Evolutionary conservation across 768 basidiomycete species (phyloP), one percentile per base, ranked within the genome.

Genomic region (Phallus indusiatus): DNA sequence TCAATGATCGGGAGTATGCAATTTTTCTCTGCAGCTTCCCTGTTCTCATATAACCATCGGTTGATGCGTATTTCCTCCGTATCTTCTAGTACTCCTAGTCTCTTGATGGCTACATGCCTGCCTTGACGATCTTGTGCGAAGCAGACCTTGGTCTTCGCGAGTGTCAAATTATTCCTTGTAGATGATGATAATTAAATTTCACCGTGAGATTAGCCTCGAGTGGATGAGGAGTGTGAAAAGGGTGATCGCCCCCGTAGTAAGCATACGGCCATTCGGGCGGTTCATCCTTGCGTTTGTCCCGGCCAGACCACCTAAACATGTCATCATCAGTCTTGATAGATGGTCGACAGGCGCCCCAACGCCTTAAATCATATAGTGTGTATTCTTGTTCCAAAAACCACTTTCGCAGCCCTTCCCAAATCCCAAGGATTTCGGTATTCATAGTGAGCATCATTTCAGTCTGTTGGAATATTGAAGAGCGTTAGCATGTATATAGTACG

Each of bases 21-120:
- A 18, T 51, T 22, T 22, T 22, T 16, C 4, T 16, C 50, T 2
- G 20, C 12, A 2, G 1, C 50, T 51, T 51, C 50, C 11, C 34
- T 18, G 52, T 66, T 61, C 24, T 66, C 37, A 18, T 48, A 53
- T 14, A 72, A 34, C 53, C 65, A 64, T 6, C 59, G 61, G 28
- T 63, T 53, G 11, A 71, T 63, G n/a, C 61, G 56, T 53, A 62
- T 66, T 54, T 72, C 70, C 16, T 69, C 65, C 12, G 65, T 61
- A 5, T 56, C 54, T 17, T 63, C 59, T 56, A 51, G 61, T 1
- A 69, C 65, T 28, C 65, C 56, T 4, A 42, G 42, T n/a, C n/a
- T 42, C 48, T 72, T 70, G 34, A 72, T 65, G 3, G 65, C 67
- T 14, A 71, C 65, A 59, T 68, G 69, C 2, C 60, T 60, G 18